Percentiles rank a stretch among this genome's conserved stretches.
phyloP scores from a whole-genome alignment of 306 rosid species.

The Myrica gale region DNA sequence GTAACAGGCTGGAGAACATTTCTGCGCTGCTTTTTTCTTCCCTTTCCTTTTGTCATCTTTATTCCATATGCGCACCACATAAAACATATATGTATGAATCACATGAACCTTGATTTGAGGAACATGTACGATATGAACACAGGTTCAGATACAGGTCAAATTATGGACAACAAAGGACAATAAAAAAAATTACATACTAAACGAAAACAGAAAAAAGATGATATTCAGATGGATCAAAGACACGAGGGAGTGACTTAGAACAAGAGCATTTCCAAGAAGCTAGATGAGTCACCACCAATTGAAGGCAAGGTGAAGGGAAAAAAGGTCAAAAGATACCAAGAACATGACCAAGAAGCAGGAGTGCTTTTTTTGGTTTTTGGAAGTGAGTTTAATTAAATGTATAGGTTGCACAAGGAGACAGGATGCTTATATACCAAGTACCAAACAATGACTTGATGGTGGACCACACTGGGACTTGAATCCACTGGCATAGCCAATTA shows the following conservation, averaged over 20 bases:
- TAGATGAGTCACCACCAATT: too few relatives aligned
- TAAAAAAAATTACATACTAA: too few relatives aligned
- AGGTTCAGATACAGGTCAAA: neutral
- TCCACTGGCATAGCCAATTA: conserved; percentile 19
- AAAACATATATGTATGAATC: neutral
- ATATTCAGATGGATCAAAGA: neutral
- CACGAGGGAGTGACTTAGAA: neutral
- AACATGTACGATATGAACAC: neutral
- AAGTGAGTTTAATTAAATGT: neutral
- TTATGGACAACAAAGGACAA: neutral
- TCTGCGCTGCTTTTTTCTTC: neutral
- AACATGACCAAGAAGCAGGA: too few relatives aligned
- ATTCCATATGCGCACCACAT: neutral
- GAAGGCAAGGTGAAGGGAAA: too few relatives aligned
- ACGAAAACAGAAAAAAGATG: neutral
- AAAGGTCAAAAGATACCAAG: too few relatives aligned
- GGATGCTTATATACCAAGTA: neutral
- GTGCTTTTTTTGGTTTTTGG: neutral
- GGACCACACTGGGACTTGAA: conserved; percentile 17
- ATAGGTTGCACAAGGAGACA: neutral
- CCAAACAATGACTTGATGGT: conserved; percentile 12
- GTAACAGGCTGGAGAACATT: neutral
- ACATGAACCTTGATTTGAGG: neutral
- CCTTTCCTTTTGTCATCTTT: neutral
- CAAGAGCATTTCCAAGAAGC: too few relatives aligned